Evolutionary conservation across 257 asterid species (phyloP).

Genomic region (Petunia axillaris): DNA sequence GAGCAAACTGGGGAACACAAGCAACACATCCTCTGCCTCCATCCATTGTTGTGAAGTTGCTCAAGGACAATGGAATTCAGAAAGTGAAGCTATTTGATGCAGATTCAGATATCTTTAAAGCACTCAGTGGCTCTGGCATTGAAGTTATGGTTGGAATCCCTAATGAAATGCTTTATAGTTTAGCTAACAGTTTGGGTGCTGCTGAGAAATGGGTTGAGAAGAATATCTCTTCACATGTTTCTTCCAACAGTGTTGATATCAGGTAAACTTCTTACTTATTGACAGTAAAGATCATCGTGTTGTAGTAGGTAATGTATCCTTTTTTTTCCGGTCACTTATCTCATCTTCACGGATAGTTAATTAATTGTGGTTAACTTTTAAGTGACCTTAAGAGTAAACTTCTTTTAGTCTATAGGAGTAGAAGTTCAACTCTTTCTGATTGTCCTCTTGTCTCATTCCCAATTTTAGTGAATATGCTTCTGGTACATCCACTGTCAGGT

Average conservation of each 20-base stretch:
- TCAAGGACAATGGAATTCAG: conserved; percentile 78
- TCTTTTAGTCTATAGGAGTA: too few relatives aligned
- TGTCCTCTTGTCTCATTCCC: not conserved
- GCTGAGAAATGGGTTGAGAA: conserved; percentile 88
- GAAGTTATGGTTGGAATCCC: conserved; percentile 98
- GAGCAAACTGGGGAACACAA: conserved; percentile 96
- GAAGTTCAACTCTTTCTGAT: not conserved
- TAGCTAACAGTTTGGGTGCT: conserved; percentile 66
- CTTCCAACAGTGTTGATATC: not conserved
- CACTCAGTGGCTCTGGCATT: conserved; percentile 83
- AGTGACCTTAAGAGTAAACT: too few relatives aligned
- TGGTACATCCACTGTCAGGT: not conserved
- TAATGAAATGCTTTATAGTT: conserved; percentile 66
- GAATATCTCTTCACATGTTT: conserved; percentile 66
- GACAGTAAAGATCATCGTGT: not conserved
- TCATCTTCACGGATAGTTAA: too few relatives aligned
- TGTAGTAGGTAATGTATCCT: too few relatives aligned
- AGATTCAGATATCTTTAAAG: conserved; percentile 52
- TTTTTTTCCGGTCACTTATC: too few relatives aligned
- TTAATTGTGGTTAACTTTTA: too few relatives aligned
- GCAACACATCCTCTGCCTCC: conserved; percentile 79
- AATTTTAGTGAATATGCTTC: too few relatives aligned
- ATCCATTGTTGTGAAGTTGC: conserved; percentile 60
- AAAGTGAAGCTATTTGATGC: conserved; percentile 94
- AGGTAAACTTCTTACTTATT: conserved; percentile 40